Percentiles rank a stretch among this genome's conserved stretches.
Conservation (phyloP, 1,284 basidiomycete genomes). For the Naganishia liquefaciens region DNA sequence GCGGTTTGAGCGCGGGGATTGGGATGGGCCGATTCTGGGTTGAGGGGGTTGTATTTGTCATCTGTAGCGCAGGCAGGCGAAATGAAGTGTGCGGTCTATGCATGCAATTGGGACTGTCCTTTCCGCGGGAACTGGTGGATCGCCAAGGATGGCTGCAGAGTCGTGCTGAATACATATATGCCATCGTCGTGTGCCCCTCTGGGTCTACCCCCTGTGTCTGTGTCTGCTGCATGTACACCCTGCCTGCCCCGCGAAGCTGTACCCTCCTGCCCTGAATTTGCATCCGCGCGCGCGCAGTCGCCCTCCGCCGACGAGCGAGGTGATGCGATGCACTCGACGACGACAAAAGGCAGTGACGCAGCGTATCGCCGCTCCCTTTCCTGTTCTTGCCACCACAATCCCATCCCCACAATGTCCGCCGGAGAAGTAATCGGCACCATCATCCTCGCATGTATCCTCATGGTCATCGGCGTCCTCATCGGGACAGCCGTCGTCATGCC, state of each 20-base stretch:
- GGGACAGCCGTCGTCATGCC: conserved; percentile 51
- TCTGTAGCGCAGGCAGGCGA: neutral
- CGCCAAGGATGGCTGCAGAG: too few relatives aligned
- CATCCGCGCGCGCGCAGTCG: conserved; percentile 1
- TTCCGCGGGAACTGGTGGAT: too few relatives aligned
- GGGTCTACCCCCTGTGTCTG: too few relatives aligned
- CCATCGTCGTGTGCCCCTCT: too few relatives aligned
- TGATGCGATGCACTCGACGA: neutral
- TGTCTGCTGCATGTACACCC: too few relatives aligned
- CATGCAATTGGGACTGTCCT: neutral
- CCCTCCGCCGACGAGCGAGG: neutral
- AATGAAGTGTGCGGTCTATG: neutral
- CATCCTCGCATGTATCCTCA: conserved; percentile 46
- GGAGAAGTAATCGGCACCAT: conserved; percentile 47
- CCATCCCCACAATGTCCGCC: conserved; percentile 12
- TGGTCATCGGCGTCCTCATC: conserved; percentile 47
- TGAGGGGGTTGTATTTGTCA: conserved; percentile 3
- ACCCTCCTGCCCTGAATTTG: neutral
- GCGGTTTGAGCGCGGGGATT: conserved; percentile 55
- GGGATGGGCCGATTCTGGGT: conserved; percentile 42
- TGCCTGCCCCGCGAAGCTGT: too few relatives aligned
- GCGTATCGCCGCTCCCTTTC: too few relatives aligned
- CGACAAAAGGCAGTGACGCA: neutral
- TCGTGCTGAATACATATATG: too few relatives aligned
- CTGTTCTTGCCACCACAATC: too few relatives aligned